Evolutionary conservation across 805 yeast genomes (phyloP).

Genomic region (Wickerhamomyces sydowiorum): DNA sequence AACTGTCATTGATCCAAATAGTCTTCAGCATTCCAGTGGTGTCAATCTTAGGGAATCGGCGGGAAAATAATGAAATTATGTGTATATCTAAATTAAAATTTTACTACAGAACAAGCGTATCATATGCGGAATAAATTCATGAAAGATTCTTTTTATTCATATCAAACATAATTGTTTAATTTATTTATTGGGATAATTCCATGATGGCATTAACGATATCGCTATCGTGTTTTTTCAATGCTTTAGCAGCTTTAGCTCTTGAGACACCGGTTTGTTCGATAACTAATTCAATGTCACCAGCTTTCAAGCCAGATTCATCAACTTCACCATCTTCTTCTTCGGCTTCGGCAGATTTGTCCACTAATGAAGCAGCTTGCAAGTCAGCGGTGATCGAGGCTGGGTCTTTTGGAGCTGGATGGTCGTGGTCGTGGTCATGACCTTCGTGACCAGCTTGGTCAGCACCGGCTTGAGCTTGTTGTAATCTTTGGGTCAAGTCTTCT

Average conservation of each 20-base stretch:
- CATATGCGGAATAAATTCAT: no score
- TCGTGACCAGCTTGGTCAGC: constrained; percentile 51
- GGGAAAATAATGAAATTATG: no score
- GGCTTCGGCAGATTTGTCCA: constrained; percentile 35
- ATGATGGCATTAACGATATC: constrained; percentile 96
- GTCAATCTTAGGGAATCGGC: no score
- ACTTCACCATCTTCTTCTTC: constrained; percentile 64
- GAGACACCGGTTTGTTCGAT: constrained; percentile 89
- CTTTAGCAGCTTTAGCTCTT: constrained; percentile 85
- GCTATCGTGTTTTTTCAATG: constrained; percentile 81
- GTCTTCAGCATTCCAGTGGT: no score
- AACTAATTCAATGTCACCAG: constrained; percentile 79
- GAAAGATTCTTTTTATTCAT: neutral
- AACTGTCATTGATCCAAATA: no score
- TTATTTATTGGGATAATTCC: constrained; percentile 45
- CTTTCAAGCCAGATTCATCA: constrained; percentile 80
- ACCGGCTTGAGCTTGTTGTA: constrained; percentile 73
- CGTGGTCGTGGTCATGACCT: constrained; percentile 42
- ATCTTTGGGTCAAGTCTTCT: constrained; percentile 87
- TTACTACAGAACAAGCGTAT: no score
- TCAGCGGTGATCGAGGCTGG: constrained; percentile 82
- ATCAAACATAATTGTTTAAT: neutral
- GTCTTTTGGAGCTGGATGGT: constrained; percentile 50
- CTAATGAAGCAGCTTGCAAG: constrained; percentile 60
- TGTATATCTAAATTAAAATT: neutral